Conservation (phyloP, 2,329 filamentous ascomycete species). For the Echinosphaeria canescens region DNA sequence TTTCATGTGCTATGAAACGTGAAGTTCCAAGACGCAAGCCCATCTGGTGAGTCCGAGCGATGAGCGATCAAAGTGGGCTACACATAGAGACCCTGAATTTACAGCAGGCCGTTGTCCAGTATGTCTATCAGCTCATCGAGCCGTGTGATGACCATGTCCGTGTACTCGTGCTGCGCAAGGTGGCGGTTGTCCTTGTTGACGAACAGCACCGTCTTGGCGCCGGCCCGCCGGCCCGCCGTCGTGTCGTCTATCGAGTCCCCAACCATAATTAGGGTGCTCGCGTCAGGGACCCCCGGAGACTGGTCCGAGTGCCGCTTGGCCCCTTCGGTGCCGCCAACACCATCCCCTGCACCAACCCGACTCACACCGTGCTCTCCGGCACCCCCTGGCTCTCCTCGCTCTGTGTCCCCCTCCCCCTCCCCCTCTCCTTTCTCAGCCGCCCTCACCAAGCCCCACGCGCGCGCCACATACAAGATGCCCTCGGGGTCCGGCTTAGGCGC, state of each 20-base stretch:
- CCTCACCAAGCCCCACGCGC: slow-evolving; percentile 42
- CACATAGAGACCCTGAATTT: too few relatives aligned
- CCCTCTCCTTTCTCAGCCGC: slow-evolving; percentile 2
- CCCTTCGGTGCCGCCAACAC: slow-evolving; percentile 1
- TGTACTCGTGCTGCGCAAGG: slow-evolving; percentile 49
- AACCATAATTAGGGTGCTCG: slow-evolving; percentile 35
- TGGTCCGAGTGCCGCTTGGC: slow-evolving; percentile 4
- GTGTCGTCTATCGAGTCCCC: slow-evolving; percentile 86
- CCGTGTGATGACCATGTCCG: slow-evolving; percentile 48
- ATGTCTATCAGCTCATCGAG: slow-evolving; percentile 60
- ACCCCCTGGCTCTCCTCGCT: too few relatives aligned
- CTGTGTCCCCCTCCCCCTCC: slow-evolving; percentile 3
- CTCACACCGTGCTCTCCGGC: too few relatives aligned
- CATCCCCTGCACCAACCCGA: slow-evolving; percentile 2
- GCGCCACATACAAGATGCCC: slow-evolving; percentile 70
- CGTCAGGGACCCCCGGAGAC: slow-evolving; percentile 14
- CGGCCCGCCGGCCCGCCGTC: slow-evolving; percentile 63
- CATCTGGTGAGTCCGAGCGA: too few relatives aligned
- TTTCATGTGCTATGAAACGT: too few relatives aligned
- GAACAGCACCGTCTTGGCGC: slow-evolving; percentile 77
- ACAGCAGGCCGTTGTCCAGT: slow-evolving; percentile 54
- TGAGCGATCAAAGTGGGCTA: too few relatives aligned
- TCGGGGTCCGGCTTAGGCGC: slow-evolving; percentile 79
- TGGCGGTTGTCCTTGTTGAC: slow-evolving; percentile 61
- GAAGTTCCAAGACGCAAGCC: too few relatives aligned